These are phyloP conservation scores for Ceratobasidium sp. DNA, from an alignment of 1,284 basidiomycete genomes.

Conservation along the genomic window DNA sequence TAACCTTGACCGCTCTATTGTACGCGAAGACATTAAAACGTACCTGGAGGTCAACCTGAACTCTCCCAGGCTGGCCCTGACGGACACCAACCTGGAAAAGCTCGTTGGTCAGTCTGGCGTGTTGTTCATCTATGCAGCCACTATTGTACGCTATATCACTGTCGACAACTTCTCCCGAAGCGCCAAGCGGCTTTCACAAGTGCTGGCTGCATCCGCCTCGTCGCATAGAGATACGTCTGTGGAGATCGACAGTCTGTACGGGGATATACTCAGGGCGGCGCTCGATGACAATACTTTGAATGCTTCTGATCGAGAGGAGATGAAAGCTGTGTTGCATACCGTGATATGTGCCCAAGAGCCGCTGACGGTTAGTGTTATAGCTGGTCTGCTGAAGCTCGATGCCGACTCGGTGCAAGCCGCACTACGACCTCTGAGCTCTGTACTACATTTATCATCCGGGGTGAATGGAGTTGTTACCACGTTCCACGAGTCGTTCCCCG, in stretches of 20 bases:
- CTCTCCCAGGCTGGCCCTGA: neutral
- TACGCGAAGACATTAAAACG: neutral
- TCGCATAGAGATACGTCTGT: neutral
- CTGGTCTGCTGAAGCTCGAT: neutral
- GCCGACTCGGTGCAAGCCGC: neutral
- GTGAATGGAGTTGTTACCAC: neutral
- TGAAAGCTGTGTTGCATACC: neutral
- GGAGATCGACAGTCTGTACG: neutral
- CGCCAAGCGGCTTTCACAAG: neutral
- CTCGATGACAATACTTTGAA: neutral
- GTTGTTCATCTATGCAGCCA: neutral
- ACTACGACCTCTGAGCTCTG: neutral
- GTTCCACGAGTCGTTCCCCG: neutral
- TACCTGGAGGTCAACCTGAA: neutral
- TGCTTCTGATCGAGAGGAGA: neutral
- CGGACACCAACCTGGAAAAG: neutral
- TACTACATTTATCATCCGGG: neutral
- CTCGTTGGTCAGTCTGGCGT: neutral
- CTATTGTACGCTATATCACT: neutral
- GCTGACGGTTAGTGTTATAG: neutral
- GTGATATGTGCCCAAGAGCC: slow-evolving; percentile 16
- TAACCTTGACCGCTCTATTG: neutral
- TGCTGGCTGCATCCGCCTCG: neutral
- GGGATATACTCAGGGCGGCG: neutral
- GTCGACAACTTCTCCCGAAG: neutral